phyloP scores from a whole-genome alignment of 331 rosid genomes.

The Prunus yedoensis region DNA sequence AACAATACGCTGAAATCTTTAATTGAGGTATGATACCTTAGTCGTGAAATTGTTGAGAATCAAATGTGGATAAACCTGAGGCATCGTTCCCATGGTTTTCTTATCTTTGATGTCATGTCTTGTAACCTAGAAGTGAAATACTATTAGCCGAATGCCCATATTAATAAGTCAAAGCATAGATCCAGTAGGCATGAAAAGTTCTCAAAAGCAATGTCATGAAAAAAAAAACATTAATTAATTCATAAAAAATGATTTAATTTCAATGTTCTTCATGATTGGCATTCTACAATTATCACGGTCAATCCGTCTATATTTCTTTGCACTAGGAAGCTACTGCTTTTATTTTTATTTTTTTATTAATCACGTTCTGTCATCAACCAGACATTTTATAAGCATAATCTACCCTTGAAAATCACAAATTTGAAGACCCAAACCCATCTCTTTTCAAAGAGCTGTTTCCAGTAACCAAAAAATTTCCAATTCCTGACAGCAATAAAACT shows the following conservation, averaged over 20 bases:
- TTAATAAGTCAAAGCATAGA: conserved; percentile 2
- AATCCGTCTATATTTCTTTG: not conserved
- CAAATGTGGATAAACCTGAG: conserved; percentile 87
- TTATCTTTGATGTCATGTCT: conserved; percentile 90
- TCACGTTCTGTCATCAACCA: not conserved
- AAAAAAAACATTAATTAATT: not conserved
- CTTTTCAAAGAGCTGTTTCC: not conserved
- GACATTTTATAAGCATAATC: not conserved
- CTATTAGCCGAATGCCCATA: conserved; percentile 22
- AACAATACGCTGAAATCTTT: not conserved
- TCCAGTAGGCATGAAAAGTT: not conserved
- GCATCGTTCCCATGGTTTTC: conserved; percentile 84
- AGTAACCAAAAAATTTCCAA: not conserved
- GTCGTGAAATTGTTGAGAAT: conserved; percentile 76
- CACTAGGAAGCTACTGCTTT: not conserved
- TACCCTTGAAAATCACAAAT: not conserved
- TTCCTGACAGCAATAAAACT: not conserved
- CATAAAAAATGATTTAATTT: not conserved
- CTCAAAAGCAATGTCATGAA: not conserved
- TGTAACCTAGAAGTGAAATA: conserved; percentile 58
- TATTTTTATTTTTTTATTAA: not conserved
- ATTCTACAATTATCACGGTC: not conserved
- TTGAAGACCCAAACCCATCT: not conserved
- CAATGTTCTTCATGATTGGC: not conserved
- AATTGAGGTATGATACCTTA: conserved; percentile 52